Conservation (phyloP, 108 stramenopile species). For the Skeletonema marinoi region DNA sequence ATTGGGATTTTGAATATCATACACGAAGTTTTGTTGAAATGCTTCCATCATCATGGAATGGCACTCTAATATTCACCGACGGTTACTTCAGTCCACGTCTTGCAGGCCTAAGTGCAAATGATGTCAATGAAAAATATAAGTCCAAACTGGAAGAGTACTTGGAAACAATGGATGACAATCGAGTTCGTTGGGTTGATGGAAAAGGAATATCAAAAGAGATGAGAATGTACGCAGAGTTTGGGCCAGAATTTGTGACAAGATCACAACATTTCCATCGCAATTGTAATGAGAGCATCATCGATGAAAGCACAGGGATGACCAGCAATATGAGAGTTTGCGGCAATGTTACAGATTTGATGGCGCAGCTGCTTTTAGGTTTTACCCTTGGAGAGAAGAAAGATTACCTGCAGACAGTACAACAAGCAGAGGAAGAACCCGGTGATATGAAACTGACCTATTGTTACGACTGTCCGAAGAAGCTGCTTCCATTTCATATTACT, state of each 20-base stretch:
- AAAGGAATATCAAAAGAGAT: constrained; percentile 38
- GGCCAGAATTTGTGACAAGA: constrained; percentile 18
- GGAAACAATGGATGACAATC: constrained; percentile 10
- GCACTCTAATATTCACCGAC: constrained; percentile 27
- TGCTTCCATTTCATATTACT: constrained; percentile 41
- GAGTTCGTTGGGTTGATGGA: constrained; percentile 43
- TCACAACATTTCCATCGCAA: constrained; percentile 50
- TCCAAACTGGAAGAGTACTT: constrained; percentile 8
- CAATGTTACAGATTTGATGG: constrained; percentile 44
- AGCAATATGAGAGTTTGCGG: constrained; percentile 21
- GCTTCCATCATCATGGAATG: constrained; percentile 28
- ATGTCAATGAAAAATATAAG: neutral
- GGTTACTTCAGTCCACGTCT: constrained; percentile 15
- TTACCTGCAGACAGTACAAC: neutral
- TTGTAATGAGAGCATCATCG: constrained; percentile 11
- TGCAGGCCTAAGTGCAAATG: constrained; percentile 5
- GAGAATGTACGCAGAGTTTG: constrained; percentile 33
- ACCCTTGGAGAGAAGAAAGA: constrained; percentile 22
- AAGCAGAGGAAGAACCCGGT: neutral
- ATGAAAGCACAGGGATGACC: neutral
- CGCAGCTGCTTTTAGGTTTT: constrained; percentile 31
- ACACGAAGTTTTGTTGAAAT: constrained; percentile 9
- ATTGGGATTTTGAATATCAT: constrained; percentile 37
- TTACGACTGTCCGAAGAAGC: constrained; percentile 27
- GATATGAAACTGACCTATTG: constrained; percentile 12